Base-by-base conservation (phyloP, 1,284 basidiomycete species). In the Sporisorium scitamineum region DNA sequence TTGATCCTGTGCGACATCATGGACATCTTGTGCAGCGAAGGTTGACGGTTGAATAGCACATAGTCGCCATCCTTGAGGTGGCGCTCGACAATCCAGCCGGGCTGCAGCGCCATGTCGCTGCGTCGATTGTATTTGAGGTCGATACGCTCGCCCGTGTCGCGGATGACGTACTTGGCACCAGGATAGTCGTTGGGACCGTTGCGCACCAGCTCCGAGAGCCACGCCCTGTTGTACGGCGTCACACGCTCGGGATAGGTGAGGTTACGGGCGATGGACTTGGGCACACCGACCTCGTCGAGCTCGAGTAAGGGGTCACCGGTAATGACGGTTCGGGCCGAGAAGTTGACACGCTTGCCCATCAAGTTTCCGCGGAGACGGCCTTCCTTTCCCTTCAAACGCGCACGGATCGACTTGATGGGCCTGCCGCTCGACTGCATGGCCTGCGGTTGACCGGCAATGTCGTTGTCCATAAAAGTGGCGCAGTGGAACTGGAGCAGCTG, bases 1-100 rank as follows among this genome's bases (percentile, higher is more conserved):
- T 94, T 94, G 54, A 99, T 93, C 44, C 97, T 91, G 88, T 99
- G 97, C 86, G 94, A 94, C 97, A 99, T 99, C 97, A 99, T 99
- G 89, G 94, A 96, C 97, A 99, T 99, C 87, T 99, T 99, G 87
- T 99, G 97, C 86, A 99, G 87, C 89, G 92, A 94, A 2, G 97
- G 97, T 85, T 99, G 97, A 73, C 97, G 95, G 86, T 99, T 99
- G 89, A 99, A 99, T 55, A 99, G 88, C 37, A 99, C 94, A 82
- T 90, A 97, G 85, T 76, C 71, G 88, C 97, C 97, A 81, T 98
- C 93, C 87, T 94, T 95, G 71, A 99, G 87, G 88, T 99, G 97
- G 29, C 97, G 89, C 87, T 99, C 97, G 6, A 99, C 97, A 60
- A 99, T 93, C 97, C 97, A 99, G 0, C 97, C 97, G 80, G 95